Evolutionary conservation across 2,329 filamentous ascomycete genomes (phyloP).

Genomic region (Colletotrichum spaethianum): DNA sequence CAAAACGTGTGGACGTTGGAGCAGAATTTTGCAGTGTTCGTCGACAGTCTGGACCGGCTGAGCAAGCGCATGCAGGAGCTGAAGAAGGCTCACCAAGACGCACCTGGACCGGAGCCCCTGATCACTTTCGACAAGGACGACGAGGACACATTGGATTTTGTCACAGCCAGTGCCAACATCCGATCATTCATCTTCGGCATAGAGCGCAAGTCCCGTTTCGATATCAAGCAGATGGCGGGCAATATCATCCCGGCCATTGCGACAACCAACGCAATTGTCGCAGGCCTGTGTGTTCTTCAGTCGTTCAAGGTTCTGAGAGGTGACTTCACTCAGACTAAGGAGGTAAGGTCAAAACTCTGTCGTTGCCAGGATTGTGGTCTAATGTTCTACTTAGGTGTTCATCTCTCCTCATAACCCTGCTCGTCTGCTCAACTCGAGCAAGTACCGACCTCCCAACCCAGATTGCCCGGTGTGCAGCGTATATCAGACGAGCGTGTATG

Average conservation of each 20-base stretch:
- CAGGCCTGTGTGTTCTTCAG: conserved; percentile 91
- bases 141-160: conserved; percentile 93
- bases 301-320: conserved; percentile 90
- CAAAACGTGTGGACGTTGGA: conserved; percentile 85
- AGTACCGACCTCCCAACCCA: conserved; percentile 77
- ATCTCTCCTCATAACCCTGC: conserved; percentile 77
- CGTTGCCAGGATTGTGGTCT: conserved; percentile 15
- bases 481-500: conserved; percentile 75
- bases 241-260: conserved; percentile 99
- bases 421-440: conserved; percentile 71
- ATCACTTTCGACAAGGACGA: conserved; percentile 98
- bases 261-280: conserved; percentile 97
- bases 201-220: conserved; percentile 89
- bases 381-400: conserved; percentile 72
- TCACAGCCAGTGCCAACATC: conserved; percentile 90
- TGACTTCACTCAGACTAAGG: conserved; percentile 80
- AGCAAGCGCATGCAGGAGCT: conserved; percentile 80
- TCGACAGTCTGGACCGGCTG: conserved; percentile 84
- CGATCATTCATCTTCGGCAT: conserved; percentile 92
- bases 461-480: conserved; percentile 88
- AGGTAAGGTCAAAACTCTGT: conserved; percentile 63
- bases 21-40: conserved; percentile 90
- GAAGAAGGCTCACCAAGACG: conserved; percentile 62
- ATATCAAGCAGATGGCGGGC: conserved; percentile 98
- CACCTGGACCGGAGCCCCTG: conserved; percentile 70